These are phyloP conservation scores for Cryptosporidium bovis DNA, from an alignment of 169 alveolate species.

Conservation along the genomic window DNA sequence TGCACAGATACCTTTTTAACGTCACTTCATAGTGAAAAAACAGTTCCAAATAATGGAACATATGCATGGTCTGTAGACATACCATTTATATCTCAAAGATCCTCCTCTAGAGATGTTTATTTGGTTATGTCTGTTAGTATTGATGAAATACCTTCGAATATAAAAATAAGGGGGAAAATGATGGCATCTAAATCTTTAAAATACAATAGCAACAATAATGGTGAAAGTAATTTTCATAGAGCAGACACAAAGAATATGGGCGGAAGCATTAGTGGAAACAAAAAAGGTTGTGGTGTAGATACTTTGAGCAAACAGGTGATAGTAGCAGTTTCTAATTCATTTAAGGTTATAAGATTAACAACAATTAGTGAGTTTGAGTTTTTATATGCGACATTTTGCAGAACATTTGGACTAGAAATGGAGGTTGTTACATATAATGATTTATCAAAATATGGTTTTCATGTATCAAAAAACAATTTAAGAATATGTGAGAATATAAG, in stretches of 20 bases:
- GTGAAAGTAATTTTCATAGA: neutral
- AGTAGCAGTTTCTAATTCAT: slow-evolving; percentile 59
- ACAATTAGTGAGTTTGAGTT: slow-evolving; percentile 69
- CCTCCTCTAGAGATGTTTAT: slow-evolving; percentile 65
- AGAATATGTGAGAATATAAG: slow-evolving; percentile 77
- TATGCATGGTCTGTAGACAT: slow-evolving; percentile 81
- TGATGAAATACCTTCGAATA: slow-evolving; percentile 51
- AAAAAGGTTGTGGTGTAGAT: too few relatives aligned
- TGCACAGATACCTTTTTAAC: slow-evolving; percentile 46
- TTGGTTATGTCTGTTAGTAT: slow-evolving; percentile 28
- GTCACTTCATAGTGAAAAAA: slow-evolving; percentile 77
- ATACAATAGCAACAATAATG: too few relatives aligned
- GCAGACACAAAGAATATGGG: neutral
- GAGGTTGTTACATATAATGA: slow-evolving; percentile 67
- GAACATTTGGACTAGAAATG: slow-evolving; percentile 73
- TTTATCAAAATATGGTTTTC: slow-evolving; percentile 70
- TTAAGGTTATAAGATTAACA: slow-evolving; percentile 33
- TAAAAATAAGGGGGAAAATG: slow-evolving; percentile 15
- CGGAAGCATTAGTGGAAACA: neutral
- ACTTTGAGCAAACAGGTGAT: neutral
- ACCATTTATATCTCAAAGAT: slow-evolving; percentile 61
- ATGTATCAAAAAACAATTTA: slow-evolving; percentile 72
- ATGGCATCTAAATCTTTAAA: neutral
- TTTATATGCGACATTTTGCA: slow-evolving; percentile 72
- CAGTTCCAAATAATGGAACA: slow-evolving; percentile 80